phyloP scores from a whole-genome alignment of 345 rosid genomes.

The Nasturtium officinale region DNA sequence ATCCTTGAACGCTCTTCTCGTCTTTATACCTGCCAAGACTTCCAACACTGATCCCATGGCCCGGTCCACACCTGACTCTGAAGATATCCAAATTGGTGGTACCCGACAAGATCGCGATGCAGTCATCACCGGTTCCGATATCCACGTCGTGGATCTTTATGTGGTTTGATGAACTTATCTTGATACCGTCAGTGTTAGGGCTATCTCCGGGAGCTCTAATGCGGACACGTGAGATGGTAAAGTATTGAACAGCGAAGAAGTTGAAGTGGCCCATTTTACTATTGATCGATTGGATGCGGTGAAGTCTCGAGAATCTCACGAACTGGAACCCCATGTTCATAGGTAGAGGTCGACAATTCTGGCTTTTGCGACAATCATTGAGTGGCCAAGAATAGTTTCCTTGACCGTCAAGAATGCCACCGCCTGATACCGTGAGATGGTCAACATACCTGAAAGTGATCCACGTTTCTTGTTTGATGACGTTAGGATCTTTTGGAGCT shows the following conservation, averaged over 20 bases:
- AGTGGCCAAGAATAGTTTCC: constrained; percentile 34
- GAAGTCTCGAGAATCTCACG: constrained; percentile 34
- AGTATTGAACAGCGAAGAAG: constrained; percentile 19
- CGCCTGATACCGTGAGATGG: constrained; percentile 38
- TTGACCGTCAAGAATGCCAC: constrained; percentile 40
- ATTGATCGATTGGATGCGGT: constrained; percentile 29
- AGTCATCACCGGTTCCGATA: constrained; percentile 39
- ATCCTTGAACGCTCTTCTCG: constrained; percentile 31
- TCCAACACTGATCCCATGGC: constrained; percentile 43
- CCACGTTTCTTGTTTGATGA: constrained; percentile 38
- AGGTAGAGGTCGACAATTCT: constrained; percentile 17
- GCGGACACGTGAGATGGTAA: constrained; percentile 2
- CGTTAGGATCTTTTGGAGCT: constrained; percentile 38
- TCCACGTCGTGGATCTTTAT: constrained; percentile 7
- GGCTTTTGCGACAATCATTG: constrained; percentile 30
- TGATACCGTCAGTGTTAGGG: constrained; percentile 46
- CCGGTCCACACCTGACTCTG: constrained; percentile 36
- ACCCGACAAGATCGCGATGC: constrained; percentile 36
- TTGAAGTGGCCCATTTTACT: constrained; percentile 44
- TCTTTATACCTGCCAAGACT: constrained; percentile 32
- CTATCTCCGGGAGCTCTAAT: constrained; percentile 38
- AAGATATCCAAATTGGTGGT: constrained; percentile 18
- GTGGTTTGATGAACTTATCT: constrained; percentile 25
- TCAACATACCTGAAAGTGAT: constrained; percentile 34
- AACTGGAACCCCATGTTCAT: constrained; percentile 40